Conservation (phyloP, 371 early-diverging fungal genomes). For the Actinomortierella ambigua region DNA sequence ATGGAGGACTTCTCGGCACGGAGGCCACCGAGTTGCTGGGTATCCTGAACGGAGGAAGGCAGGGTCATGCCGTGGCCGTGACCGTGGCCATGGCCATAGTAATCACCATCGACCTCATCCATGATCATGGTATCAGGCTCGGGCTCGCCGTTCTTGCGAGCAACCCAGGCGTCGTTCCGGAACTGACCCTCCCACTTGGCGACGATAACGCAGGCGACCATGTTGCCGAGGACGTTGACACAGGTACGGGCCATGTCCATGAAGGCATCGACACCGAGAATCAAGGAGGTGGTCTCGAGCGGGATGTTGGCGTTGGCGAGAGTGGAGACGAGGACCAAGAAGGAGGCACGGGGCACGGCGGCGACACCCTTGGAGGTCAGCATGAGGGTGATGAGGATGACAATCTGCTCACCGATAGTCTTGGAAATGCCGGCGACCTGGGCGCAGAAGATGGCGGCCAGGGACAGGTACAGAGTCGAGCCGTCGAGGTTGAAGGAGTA, state of each 20-base stretch:
- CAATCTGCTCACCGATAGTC: slow-evolving; percentile 65
- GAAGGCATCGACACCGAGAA: slow-evolving; percentile 77
- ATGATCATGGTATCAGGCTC: too few relatives aligned
- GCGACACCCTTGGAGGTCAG: slow-evolving; percentile 84
- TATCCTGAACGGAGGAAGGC: neutral
- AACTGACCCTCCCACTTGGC: slow-evolving; percentile 77
- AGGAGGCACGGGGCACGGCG: slow-evolving; percentile 78
- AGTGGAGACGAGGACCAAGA: slow-evolving; percentile 65
- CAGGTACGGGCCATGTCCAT: slow-evolving; percentile 84
- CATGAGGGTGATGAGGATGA: slow-evolving; percentile 77
- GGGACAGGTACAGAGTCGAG: slow-evolving; percentile 74
- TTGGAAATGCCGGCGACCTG: slow-evolving; percentile 69
- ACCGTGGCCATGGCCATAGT: too few relatives aligned
- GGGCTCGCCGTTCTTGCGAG: neutral
- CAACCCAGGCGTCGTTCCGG: slow-evolving; percentile 56
- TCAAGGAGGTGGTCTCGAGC: slow-evolving; percentile 58
- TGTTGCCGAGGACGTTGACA: slow-evolving; percentile 78
- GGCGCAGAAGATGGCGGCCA: slow-evolving; percentile 69
- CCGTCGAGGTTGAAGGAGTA: slow-evolving; percentile 88
- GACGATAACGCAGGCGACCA: slow-evolving; percentile 74
- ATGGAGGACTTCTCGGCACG: neutral
- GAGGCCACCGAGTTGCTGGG: neutral
- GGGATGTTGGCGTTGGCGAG: slow-evolving; percentile 63
- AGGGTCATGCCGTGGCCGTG: neutral
- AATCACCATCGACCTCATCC: too few relatives aligned